A percentile compares a stretch with the other conserved stretches of the same genome.
Conservation (phyloP, 495 filamentous ascomycete species). For the Penicillium lagena region DNA sequence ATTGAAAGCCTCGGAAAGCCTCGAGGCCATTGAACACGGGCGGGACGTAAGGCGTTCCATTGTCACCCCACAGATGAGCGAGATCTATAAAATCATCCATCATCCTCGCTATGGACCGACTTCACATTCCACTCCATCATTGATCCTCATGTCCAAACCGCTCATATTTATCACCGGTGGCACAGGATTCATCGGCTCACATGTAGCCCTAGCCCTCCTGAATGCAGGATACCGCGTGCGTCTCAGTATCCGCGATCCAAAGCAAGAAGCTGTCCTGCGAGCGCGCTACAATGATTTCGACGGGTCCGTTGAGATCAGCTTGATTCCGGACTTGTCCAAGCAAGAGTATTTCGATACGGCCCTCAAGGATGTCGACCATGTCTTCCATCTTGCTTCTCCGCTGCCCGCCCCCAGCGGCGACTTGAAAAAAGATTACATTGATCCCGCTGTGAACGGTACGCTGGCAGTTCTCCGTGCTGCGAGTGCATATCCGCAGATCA, state of each 20-base stretch:
- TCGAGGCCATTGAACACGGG: no score
- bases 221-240: slow-evolving; percentile 17
- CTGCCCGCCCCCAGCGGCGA: slow-evolving; percentile 13
- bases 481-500: slow-evolving; percentile 17
- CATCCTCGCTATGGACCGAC: no score
- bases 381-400: slow-evolving; percentile 50
- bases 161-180: slow-evolving; percentile 20
- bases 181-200: slow-evolving; percentile 18
- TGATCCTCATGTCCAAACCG: no score
- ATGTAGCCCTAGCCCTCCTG: slow-evolving; percentile 14
- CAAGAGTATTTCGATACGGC: slow-evolving; percentile 39
- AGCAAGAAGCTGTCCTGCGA: slow-evolving; percentile 15
- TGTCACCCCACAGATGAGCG: no score
- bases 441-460: slow-evolving; percentile 30
- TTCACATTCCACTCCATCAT: no score
- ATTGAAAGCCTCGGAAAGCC: no score
- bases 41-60: no score
- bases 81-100: no score
- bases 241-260: slow-evolving; percentile 12
- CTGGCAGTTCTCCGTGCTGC: slow-evolving; percentile 33
- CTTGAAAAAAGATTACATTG: slow-evolving; percentile 10
- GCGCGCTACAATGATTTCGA: slow-evolving; percentile 5
- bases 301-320: slow-evolving; percentile 22
- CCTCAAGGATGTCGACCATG: slow-evolving; percentile 37
- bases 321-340: slow-evolving; percentile 42